Conservation (phyloP, 257 asterid species). For the Przewalskia tangutica region DNA sequence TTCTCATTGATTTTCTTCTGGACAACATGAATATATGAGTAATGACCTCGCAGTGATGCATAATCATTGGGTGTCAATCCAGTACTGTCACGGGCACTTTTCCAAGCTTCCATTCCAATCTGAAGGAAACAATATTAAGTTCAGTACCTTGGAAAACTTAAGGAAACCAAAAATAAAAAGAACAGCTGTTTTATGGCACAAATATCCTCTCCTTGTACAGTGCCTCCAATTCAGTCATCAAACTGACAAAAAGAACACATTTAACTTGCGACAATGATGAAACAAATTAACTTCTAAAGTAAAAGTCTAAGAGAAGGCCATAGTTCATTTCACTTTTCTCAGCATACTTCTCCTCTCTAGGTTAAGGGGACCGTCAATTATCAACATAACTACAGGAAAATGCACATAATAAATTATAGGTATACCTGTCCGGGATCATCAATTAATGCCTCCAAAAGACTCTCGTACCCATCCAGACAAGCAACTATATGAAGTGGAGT, state of each 20-base stretch:
- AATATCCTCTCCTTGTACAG: background rate
- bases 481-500: slow-evolving; percentile 84
- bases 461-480: slow-evolving; percentile 38
- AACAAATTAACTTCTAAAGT: background rate
- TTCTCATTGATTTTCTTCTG: slow-evolving; percentile 40
- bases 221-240: background rate
- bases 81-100: slow-evolving; percentile 38
- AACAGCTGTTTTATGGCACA: background rate
- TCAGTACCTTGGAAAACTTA: background rate
- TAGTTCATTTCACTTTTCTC: background rate
- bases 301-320: background rate
- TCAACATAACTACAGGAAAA: background rate
- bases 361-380: background rate
- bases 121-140: slow-evolving; percentile 13
- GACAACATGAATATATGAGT: slow-evolving; percentile 47
- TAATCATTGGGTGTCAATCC: slow-evolving; percentile 67
- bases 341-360: background rate
- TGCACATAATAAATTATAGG: background rate
- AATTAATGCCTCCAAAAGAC: slow-evolving; percentile 52
- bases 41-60: slow-evolving; percentile 54
- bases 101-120: slow-evolving; percentile 77
- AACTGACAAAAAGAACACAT: background rate
- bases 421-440: slow-evolving; percentile 63
- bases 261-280: background rate
- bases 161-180: background rate